A percentile compares a stretch with the other conserved stretches of the same genome.
phyloP scores from a whole-genome alignment of 208 protist genomes.

The Trypanosoma avium region DNA sequence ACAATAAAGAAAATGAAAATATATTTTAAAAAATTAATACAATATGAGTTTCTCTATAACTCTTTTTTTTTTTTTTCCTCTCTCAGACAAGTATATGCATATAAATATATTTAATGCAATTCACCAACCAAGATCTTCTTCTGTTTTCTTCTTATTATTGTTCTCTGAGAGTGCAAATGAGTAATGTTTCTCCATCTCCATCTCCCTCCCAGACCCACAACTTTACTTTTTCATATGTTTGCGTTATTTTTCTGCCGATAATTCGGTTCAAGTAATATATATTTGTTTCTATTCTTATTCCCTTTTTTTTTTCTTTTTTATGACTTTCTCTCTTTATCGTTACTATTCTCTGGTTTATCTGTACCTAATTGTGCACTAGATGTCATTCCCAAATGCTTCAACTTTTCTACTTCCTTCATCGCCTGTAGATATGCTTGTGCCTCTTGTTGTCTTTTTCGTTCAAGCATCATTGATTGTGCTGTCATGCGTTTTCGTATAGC shows the following conservation, averaged over 20 bases:
- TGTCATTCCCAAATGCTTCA: conserved; percentile 39
- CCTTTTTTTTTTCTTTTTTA: background rate
- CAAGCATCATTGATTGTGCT: conserved; percentile 47
- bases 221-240: background rate
- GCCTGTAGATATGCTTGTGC: conserved; percentile 65
- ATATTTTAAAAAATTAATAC: conserved; percentile 10
- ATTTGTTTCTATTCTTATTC: background rate
- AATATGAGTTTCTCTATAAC: background rate
- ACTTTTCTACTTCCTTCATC: conserved; percentile 61
- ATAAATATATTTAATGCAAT: no score
- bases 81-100: no score
- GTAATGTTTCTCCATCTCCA: no score
- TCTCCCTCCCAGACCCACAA: background rate
- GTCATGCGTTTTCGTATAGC: conserved; percentile 51
- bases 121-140: no score
- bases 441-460: conserved; percentile 64
- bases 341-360: conserved; percentile 4
- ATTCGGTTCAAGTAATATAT: background rate
- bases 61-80: background rate
- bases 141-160: no score
- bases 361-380: conserved; percentile 6
- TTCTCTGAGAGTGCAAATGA: no score
- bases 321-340: background rate
- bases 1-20: background rate
- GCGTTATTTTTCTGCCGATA: no score